A percentile compares a stretch with the other conserved stretches of the same genome.
Evolutionary conservation across 192 early-diverging fungal genomes (phyloP).

Genomic region (Fimicolochytrium jonesii): DNA sequence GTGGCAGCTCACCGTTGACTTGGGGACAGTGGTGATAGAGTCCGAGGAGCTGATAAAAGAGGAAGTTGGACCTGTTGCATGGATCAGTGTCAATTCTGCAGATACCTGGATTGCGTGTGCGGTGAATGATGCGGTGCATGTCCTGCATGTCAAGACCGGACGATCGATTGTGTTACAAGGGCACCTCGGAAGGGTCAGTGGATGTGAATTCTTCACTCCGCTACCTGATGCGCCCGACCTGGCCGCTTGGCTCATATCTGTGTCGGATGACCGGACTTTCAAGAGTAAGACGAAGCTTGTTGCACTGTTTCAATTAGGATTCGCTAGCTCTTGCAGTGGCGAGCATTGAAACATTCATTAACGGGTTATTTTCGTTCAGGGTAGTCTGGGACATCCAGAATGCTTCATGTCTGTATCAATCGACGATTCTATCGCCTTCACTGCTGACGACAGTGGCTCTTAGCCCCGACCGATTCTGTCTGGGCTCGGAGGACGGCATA

Average conservation of each 20-base stretch:
- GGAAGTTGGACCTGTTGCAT: background rate
- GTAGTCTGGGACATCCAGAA: conserved; percentile 34
- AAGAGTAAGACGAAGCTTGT: conserved; percentile 32
- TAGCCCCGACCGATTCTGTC: conserved; percentile 14
- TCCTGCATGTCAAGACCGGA: background rate
- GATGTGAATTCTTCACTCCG: conserved; percentile 2
- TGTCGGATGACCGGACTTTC: conserved; percentile 37
- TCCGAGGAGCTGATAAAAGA: background rate
- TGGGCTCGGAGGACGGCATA: conserved; percentile 28
- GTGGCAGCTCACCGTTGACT: conserved; percentile 6
- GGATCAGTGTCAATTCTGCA: background rate
- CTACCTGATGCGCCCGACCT: background rate
- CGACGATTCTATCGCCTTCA: conserved; percentile 31
- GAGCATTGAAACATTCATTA: too few relatives aligned
- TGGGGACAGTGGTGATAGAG: background rate
- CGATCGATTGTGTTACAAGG: conserved; percentile 13
- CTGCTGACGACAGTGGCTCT: conserved; percentile 27
- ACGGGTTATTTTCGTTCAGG: too few relatives aligned
- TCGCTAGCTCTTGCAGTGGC: too few relatives aligned
- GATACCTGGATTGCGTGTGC: conserved; percentile 4
- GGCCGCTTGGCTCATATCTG: conserved; percentile 20
- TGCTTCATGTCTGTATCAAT: conserved; percentile 29
- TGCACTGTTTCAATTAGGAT: too few relatives aligned
- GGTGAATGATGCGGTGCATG: conserved; percentile 6
- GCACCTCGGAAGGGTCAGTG: conserved; percentile 11